phyloP scores from a whole-genome alignment of 176 grass and related monocot genomes.

The Metroxylon sagu region DNA sequence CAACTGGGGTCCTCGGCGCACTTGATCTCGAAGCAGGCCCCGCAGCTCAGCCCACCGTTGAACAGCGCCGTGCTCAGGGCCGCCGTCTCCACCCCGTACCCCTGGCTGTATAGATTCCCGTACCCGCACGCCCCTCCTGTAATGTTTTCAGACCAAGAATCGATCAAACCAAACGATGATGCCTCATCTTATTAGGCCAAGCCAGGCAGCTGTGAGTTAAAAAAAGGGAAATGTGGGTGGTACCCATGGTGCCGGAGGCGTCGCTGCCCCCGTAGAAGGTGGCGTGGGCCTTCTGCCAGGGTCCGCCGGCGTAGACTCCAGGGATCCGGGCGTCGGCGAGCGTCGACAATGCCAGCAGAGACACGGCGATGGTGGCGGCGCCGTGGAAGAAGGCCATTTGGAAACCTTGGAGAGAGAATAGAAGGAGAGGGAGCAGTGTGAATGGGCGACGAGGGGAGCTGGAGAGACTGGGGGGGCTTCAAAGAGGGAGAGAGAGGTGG shows the following conservation, averaged over 20 bases:
- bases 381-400: background rate
- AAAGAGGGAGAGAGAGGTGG: no score
- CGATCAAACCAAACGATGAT: background rate
- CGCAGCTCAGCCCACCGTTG: constrained; percentile 27
- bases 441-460: no score
- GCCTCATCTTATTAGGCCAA: background rate
- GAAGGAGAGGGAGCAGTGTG: background rate
- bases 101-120: constrained; percentile 38
- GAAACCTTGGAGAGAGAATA: background rate
- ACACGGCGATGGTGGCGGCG: background rate
- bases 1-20: constrained; percentile 18
- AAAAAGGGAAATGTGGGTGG: background rate
- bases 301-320: background rate
- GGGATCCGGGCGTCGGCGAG: constrained; percentile 1
- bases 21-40: constrained; percentile 32
- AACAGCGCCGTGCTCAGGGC: constrained; percentile 39
- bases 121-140: constrained; percentile 35
- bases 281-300: background rate
- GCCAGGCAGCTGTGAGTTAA: no score
- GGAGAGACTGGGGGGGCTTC: no score
- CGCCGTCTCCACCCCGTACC: constrained; percentile 33
- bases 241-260: constrained; percentile 8
- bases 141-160: background rate
- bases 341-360: background rate
- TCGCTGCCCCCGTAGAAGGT: constrained; percentile 7